Evolutionary conservation across 768 basidiomycete genomes (phyloP).

Genomic region (Naganishia vaughanmartiniae): DNA sequence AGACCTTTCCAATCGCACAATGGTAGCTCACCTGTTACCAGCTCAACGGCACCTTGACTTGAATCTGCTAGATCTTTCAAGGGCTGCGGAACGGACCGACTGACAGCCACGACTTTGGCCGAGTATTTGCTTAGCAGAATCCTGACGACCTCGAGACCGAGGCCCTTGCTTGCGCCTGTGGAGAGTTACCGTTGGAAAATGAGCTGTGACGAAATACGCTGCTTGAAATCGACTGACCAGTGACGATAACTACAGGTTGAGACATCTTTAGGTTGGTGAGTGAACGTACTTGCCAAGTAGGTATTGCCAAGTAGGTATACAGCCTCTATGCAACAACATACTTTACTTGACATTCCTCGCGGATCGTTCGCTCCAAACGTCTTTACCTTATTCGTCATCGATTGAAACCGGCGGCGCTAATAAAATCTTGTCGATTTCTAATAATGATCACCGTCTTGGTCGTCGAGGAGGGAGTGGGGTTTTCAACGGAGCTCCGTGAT

Average conservation of each 20-base stretch:
- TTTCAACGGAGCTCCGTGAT: not conserved
- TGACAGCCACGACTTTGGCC: conserved; percentile 71
- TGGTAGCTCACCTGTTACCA: conserved; percentile 55
- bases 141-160: conserved; percentile 76
- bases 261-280: not conserved
- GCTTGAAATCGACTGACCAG: not conserved
- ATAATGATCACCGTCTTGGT: not conserved
- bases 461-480: not conserved
- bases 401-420: not conserved
- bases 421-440: conserved; percentile 3
- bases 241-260: conserved; percentile 16
- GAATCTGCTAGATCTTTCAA: conserved; percentile 51
- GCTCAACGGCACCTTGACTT: conserved; percentile 56
- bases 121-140: conserved; percentile 64
- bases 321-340: too few relatives aligned
- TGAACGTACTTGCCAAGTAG: not conserved
- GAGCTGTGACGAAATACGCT: not conserved
- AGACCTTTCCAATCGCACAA: not conserved
- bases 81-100: conserved; percentile 48
- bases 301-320: too few relatives aligned
- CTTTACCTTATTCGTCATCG: not conserved
- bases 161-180: conserved; percentile 75
- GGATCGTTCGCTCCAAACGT: too few relatives aligned
- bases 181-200: not conserved
- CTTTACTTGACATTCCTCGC: too few relatives aligned